phyloP scores from a whole-genome alignment of 768 basidiomycete species.

The Termitomyces sp. region DNA sequence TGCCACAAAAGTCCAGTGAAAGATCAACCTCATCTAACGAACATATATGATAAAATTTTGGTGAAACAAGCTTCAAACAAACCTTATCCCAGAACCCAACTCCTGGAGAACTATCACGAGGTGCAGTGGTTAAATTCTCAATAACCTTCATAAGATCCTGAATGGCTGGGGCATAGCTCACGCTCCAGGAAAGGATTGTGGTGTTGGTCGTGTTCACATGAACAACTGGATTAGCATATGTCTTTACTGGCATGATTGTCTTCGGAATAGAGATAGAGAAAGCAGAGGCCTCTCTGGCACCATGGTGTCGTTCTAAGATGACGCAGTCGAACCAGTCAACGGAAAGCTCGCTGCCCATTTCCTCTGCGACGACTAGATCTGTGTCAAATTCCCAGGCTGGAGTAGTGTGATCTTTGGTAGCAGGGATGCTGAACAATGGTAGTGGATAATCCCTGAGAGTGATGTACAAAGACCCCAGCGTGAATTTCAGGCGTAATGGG shows the following conservation, averaged over 20 bases:
- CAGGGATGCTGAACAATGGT: constrained; percentile 74
- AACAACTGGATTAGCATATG: constrained; percentile 75
- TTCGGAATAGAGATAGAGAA: constrained; percentile 73
- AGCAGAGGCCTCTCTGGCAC: constrained; percentile 43
- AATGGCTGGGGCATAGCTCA: constrained; percentile 81
- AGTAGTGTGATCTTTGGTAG: constrained; percentile 30
- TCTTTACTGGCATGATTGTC: constrained; percentile 94
- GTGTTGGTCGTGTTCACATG: constrained; percentile 58
- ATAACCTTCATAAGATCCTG: constrained; percentile 84
- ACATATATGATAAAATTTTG: constrained; percentile 2
- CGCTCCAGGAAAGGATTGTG: constrained; percentile 84
- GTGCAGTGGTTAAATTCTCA: constrained; percentile 74
- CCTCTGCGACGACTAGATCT: constrained; percentile 84
- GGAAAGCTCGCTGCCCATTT: constrained; percentile 66
- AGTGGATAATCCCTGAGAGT: constrained; percentile 86
- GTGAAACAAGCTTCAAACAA: no score
- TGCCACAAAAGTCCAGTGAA: constrained; percentile 78
- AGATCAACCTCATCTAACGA: constrained; percentile 62
- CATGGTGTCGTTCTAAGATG: constrained; percentile 55
- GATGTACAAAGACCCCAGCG: constrained; percentile 54
- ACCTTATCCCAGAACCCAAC: constrained; percentile 97
- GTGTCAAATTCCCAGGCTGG: constrained; percentile 64
- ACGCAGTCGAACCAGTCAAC: constrained; percentile 70
- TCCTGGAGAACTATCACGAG: constrained; percentile 76
- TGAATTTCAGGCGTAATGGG: constrained; percentile 75